Evolutionary conservation across 2,329 filamentous ascomycete genomes (phyloP), one percentile per base, ranked within the genome.

Genomic region (Cladophialophora yegresii): DNA sequence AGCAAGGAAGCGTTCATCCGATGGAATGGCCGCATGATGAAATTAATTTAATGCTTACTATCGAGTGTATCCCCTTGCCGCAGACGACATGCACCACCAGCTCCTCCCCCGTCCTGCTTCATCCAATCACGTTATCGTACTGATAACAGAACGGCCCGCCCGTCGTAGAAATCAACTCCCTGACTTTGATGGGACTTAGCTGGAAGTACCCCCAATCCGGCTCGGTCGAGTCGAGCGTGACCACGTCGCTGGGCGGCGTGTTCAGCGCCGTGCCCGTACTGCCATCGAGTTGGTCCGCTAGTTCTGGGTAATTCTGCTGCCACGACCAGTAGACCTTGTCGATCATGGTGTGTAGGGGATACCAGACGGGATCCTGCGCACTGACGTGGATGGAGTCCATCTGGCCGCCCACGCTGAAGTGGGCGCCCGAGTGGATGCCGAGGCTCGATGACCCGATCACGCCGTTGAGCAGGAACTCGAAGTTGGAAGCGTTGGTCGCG

Each of bases 361-460:
- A 72, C 68, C 68, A 72, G 60, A 71, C 60, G 9, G 71, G 71
- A 61, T 72, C 70, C 45, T 71, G 70, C 8, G 67, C 68, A 1
- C 63, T 67, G 23, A 71, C 67, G 61, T 71, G 67, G 62, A 71
- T 70, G 50, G 59, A 64, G 56, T 66, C 59, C 70, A 71, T 71
- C 57, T 70, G 69, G 13, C 67, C 67, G 53, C 71, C 71, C 54
- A 72, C 63, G 40, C 56, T 65, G 65, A 72, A 72, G 57, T 72
- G 71, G 10, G 64, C 71, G 45, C 69, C 71, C 0, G 67, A 67
- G 53, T 72, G 71, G 63, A 72, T 67, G 55, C 70, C 70, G 7
- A 71, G 64, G 43, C 60, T 62, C n/a, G 58, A 45, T 58, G 64
- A 65, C 20, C 69, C 69, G 43, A 70, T 69, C 53, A 70, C 64